Base-by-base conservation (phyloP, 2,329 filamentous ascomycete genomes). In the Sporothrix humicola region DNA sequence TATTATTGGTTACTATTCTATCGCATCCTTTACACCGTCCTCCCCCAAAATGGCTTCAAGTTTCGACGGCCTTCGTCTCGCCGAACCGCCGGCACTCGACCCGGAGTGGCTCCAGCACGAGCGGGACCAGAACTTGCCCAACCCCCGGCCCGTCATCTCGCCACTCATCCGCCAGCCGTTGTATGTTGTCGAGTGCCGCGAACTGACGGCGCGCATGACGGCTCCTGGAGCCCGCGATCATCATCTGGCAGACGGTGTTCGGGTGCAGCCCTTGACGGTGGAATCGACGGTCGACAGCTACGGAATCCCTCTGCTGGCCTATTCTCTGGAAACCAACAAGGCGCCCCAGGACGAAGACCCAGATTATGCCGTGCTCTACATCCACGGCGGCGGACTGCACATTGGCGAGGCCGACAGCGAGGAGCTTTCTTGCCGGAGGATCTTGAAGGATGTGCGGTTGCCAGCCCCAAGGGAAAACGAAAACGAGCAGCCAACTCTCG, bases 331-430 rank as follows among this genome's bases (percentile, higher is more conserved):
- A 12, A 26, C 54, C 12, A 23, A 7, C 3, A 8, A 13, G 31
- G 31, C 31, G 31, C 31, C 31, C 31, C 15, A 44, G 7, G 31
- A 15, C 23, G 48, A 56, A 1, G 46, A 71, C 17, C 69, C 78
- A 0, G 77, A 79, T 6, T 74, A 79, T 3, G 75, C 83, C 7
- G 77, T 85, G 12, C 75, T 87, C 20, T 87, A 86, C 77, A 84
- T 83, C 76, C 85, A 87, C 75, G 85, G 85, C 10, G 85, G 85
- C 15, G 85, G 84, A 0, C 78, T 87, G 1, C 78, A 79, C 42
- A 83, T 87, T 46, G 85, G 85, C 12, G 84, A 86, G 71, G 82
- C 84, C 1, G 84, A 86, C 74, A 85, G 82, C 74, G 85, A 87
- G 76, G 85, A 87, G 65, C 78, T 86, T 1, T 82, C 84, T 1